These are phyloP conservation scores for Trametes punicea DNA, from an alignment of 768 basidiomycete species.

Conservation along the genomic window DNA sequence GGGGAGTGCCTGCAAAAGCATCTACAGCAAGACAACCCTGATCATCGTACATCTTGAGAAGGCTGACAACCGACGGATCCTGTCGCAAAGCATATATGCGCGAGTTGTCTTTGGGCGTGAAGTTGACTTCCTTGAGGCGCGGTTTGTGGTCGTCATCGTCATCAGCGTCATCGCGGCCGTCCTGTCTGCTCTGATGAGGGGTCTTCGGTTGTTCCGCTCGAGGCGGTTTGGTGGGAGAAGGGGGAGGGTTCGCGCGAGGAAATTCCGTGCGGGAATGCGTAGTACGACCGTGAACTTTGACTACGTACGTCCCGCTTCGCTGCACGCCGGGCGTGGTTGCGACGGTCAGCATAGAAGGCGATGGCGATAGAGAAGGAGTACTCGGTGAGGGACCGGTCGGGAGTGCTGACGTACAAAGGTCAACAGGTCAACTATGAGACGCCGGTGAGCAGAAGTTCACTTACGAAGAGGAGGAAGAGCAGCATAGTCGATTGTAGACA, in stretches of 20 bases:
- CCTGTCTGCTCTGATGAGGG: neutral
- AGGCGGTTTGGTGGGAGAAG: constrained; percentile 22
- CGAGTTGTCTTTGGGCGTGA: constrained; percentile 44
- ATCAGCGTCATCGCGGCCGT: constrained; percentile 25
- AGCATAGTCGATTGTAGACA: constrained; percentile 52
- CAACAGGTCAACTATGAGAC: neutral
- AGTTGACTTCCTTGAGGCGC: constrained; percentile 34
- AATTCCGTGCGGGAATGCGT: constrained; percentile 63
- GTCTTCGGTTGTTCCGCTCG: constrained; percentile 26
- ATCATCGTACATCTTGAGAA: constrained; percentile 72
- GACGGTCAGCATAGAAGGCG: constrained; percentile 14
- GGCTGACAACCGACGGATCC: constrained; percentile 75
- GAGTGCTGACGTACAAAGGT: constrained; percentile 35
- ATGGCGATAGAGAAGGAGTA: constrained; percentile 14
- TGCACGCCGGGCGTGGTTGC: constrained; percentile 43
- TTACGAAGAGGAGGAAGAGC: constrained; percentile 68
- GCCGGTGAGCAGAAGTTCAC: constrained; percentile 28
- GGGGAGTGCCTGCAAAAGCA: constrained; percentile 62
- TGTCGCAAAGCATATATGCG: constrained; percentile 60
- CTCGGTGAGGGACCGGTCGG: neutral
- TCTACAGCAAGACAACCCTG: constrained; percentile 58
- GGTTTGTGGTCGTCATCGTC: constrained; percentile 18
- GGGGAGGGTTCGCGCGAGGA: constrained; percentile 52
- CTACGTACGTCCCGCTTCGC: constrained; percentile 62
- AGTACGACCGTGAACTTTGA: constrained; percentile 64